Evolutionary conservation across 257 asterid genomes (phyloP), one percentile per base, ranked within the genome.

Genomic region (Solanum medicagineum): DNA sequence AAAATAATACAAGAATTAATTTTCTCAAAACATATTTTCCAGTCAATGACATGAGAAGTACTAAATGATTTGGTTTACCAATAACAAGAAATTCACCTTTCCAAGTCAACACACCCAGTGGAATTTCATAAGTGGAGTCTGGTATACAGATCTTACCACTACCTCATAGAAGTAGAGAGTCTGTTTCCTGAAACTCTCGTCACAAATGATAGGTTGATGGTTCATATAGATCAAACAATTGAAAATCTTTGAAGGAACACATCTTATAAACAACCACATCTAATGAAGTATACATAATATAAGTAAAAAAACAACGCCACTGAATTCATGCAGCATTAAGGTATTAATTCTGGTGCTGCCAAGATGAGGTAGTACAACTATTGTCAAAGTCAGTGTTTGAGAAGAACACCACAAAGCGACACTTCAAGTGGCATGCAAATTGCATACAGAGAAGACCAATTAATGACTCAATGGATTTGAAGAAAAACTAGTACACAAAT

Each of bases 81-180:
- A 29, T 36, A 85, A 47, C 85, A 77, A 86, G 88, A n/a, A 81
- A 80, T 59, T 87, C 88, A 93, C 98, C 97, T 94, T 88, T 94
- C 98, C 91, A 94, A 88, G 89, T 91, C 36, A 32, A 2, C 36
- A 32, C 36, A 2, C 36, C 4, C 36, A 32, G 36, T 32, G 36
- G 36, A 32, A 2, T 32, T 3, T 1, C 4, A 32, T 4, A 32
- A 32, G 36, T 32, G 36, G 1, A 0, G 36, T 32, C 4, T 2
- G 36, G 29, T 1, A n/a, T n/a, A n/a, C n/a, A n/a, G n/a, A n/a
- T n/a, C n/a, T n/a, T n/a, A n/a, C n/a, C 32, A 29, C 32, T 29
- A 29, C 3, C 3, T 29, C 32, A 2, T 29, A 2, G 32, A 29
- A 3, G 3, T 29, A 29, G 32, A 29, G 3, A 29, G 32, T 0